phyloP scores from a whole-genome alignment of 306 rosid genomes.

The Vigna reflexopilosa region DNA sequence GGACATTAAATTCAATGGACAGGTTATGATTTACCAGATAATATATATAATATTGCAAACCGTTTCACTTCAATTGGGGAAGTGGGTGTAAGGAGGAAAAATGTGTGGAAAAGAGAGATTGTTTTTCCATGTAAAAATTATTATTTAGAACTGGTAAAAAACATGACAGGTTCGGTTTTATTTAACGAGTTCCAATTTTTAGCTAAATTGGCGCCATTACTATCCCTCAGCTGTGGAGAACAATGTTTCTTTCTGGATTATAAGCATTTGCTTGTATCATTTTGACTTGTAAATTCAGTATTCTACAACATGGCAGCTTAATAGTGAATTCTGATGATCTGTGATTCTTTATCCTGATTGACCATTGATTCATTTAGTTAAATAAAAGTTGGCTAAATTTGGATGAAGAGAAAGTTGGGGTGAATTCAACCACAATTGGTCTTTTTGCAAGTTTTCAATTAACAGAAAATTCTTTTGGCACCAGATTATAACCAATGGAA shows the following conservation, averaged over 20 bases:
- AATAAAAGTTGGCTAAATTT: not conserved
- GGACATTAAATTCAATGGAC: not conserved
- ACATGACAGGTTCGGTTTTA: too few relatives aligned
- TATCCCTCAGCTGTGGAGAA: not conserved
- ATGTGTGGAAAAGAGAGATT: not conserved
- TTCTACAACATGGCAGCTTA: conserved; percentile 17
- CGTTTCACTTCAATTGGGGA: conserved; percentile 6
- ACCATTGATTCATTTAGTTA: conserved; percentile 17
- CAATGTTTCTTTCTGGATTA: not conserved
- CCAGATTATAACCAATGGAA: conserved; percentile 88
- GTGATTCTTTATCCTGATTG: conserved; percentile 25
- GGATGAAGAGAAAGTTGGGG: not conserved
- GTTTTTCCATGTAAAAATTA: too few relatives aligned
- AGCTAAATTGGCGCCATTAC: too few relatives aligned
- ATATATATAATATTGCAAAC: conserved; percentile 8
- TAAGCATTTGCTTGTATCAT: conserved; percentile 2
- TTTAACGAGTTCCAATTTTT: too few relatives aligned
- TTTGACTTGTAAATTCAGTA: conserved; percentile 31
- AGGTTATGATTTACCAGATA: not conserved
- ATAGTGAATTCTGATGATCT: conserved; percentile 15
- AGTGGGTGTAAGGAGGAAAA: not conserved
- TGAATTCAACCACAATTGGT: not conserved
- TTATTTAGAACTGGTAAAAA: too few relatives aligned
- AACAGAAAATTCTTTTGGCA: conserved; percentile 22
- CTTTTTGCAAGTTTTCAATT: conserved; percentile 8